phyloP scores from a whole-genome alignment of 176 grass and related monocot genomes.

The Musa schizocarpa region DNA sequence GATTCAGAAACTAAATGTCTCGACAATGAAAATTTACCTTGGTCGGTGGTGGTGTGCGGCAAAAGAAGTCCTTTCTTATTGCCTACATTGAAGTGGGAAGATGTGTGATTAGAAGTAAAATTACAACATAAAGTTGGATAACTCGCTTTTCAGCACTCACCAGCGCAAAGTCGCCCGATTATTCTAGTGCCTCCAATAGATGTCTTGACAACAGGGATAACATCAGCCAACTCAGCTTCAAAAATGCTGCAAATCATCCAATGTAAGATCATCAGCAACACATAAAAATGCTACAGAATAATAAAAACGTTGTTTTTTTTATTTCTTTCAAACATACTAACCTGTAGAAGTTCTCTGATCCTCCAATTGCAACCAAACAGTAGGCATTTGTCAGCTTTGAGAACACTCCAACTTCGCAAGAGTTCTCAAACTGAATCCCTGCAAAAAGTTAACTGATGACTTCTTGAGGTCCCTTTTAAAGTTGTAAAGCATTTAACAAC shows the following conservation, averaged over 20 bases:
- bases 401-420: slow-evolving; percentile 88
- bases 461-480: neutral
- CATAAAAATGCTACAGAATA: neutral
- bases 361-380: slow-evolving; percentile 86
- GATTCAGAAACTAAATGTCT: neutral
- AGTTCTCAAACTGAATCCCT: slow-evolving; percentile 97
- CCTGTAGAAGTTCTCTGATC: slow-evolving; percentile 97
- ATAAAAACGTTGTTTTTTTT: neutral
- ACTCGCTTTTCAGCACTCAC: slow-evolving; percentile 25
- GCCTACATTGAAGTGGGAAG: slow-evolving; percentile 34
- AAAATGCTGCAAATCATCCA: slow-evolving; percentile 43
- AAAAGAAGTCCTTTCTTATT: slow-evolving; percentile 99
- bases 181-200: slow-evolving; percentile 89
- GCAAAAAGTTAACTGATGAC: neutral
- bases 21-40: slow-evolving; percentile 33
- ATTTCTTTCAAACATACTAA: slow-evolving; percentile 7
- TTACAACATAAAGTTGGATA: neutral
- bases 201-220: slow-evolving; percentile 91
- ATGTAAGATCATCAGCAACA: neutral
- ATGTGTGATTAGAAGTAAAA: neutral
- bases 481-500: neutral
- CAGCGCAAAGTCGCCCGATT: slow-evolving; percentile 75
- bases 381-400: slow-evolving; percentile 96
- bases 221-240: slow-evolving; percentile 77
- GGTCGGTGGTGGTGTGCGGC: slow-evolving; percentile 92